Percentiles rank a stretch among this genome's conserved stretches.
These are phyloP conservation scores for Acidomyces sp. DNA, from an alignment of 495 filamentous ascomycete species.

Conservation along the genomic window DNA sequence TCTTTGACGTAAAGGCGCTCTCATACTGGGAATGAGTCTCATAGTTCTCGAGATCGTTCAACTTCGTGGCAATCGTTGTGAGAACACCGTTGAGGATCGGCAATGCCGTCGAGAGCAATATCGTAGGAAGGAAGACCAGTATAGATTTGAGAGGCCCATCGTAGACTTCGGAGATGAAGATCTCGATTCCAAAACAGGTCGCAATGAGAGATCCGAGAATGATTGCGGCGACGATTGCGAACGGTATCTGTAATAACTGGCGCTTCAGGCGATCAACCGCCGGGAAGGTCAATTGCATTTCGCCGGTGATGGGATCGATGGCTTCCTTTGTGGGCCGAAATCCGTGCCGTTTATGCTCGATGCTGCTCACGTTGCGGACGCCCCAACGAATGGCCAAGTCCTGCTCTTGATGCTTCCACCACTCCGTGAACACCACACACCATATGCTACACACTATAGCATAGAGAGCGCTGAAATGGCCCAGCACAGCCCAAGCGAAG, in stretches of 20 bases:
- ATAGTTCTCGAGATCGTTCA: slow-evolving; percentile 87
- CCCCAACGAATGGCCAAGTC: slow-evolving; percentile 89
- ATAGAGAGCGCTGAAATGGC: slow-evolving; percentile 73
- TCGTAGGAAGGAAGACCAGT: slow-evolving; percentile 75
- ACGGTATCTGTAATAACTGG: slow-evolving; percentile 79
- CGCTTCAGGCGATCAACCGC: slow-evolving; percentile 60
- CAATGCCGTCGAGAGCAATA: slow-evolving; percentile 65
- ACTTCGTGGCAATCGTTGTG: slow-evolving; percentile 57
- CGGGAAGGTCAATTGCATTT: slow-evolving; percentile 65
- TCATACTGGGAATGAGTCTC: slow-evolving; percentile 71
- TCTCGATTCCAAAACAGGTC: slow-evolving; percentile 83
- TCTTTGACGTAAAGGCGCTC: slow-evolving; percentile 69
- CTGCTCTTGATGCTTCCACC: slow-evolving; percentile 88
- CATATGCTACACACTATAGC: slow-evolving; percentile 70
- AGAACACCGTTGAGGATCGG: slow-evolving; percentile 68
- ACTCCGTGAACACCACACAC: slow-evolving; percentile 86
- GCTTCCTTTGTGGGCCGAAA: slow-evolving; percentile 67
- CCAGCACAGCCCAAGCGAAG: slow-evolving; percentile 67
- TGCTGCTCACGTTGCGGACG: slow-evolving; percentile 71
- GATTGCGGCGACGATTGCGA: slow-evolving; percentile 57
- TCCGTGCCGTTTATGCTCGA: slow-evolving; percentile 61
- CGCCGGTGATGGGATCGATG: slow-evolving; percentile 73
- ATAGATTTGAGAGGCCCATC: slow-evolving; percentile 76
- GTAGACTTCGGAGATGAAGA: slow-evolving; percentile 92
- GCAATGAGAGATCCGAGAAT: slow-evolving; percentile 71